Evolutionary conservation across 2,329 filamentous ascomycete species (phyloP), one percentile per base, ranked within the genome.

Genomic region (Fusarium sp.): DNA sequence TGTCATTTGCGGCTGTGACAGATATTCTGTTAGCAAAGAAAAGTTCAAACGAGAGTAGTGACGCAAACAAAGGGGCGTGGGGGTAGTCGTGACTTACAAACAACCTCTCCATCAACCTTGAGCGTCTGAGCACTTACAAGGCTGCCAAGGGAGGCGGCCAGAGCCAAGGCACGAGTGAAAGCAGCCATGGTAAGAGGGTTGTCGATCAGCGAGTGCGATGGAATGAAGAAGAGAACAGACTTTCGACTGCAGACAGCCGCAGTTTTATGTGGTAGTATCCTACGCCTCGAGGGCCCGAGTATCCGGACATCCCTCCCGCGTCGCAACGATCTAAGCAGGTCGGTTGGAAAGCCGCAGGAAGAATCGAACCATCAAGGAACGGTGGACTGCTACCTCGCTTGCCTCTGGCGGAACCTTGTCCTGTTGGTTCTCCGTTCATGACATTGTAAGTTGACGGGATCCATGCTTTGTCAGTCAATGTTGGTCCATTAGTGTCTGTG

Each of bases 61-160:
- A 14, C 48, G 33, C 18, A 22, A 35, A n/a, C 5, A 31, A 50
- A 20, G 35, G 48, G 18, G 24, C n/a, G 35, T 50, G 48, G 62
- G 56, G 45, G 20, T 16, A 45, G 29, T 31, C 31, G 16, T 29
- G n/a, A 61, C 77, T 73, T 65, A 78, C 76, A 57, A 43, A 78
- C 64, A 29, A 72, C 67, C 48, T 70, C 60, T 31, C 72, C 72
- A 43, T 76, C 48, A 33, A 76, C 59, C 24, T 71, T 71, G 60
- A 79, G 72, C n/a, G 76, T 78, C 69, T 78, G 77, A 24, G 77
- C 76, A 59, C 56, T 68, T 24, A 50, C 68, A 39, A 71, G 57
- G 57, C 59, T 52, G 27, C 63, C 59, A 16, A 68, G 16, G 11
- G 68, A 69, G 18, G 63, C 65, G 52, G 67, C 68, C 27, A 65